These are phyloP conservation scores for Pythium pyrilobum DNA, from an alignment of 352 stramenopile species.

Conservation along the genomic window DNA sequence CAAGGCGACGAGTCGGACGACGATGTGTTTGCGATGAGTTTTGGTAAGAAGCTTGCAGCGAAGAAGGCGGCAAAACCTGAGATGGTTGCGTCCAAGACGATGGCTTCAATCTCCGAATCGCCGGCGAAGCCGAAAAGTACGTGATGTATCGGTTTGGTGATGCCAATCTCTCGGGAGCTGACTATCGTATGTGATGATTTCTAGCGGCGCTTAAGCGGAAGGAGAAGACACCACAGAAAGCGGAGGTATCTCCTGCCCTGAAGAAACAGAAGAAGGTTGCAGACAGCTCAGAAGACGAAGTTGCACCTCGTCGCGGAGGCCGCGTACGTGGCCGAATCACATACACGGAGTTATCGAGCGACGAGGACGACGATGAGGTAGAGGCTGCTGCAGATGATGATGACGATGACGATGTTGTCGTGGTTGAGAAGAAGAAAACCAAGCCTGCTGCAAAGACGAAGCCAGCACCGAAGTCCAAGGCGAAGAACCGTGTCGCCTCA, in stretches of 20 bases:
- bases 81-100: neutral
- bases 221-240: constrained; percentile 29
- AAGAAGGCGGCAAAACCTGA: constrained; percentile 26
- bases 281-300: constrained; percentile 16
- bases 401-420: constrained; percentile 15
- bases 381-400: constrained; percentile 28
- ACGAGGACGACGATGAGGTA: constrained; percentile 36
- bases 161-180: neutral
- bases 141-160: neutral
- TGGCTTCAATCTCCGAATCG: constrained; percentile 12
- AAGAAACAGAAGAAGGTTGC: constrained; percentile 32
- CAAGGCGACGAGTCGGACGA: constrained; percentile 25
- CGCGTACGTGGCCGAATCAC: constrained; percentile 15
- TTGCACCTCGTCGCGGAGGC: constrained; percentile 11
- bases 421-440: constrained; percentile 11
- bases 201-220: constrained; percentile 24
- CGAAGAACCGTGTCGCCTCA: constrained; percentile 16
- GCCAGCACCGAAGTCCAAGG: constrained; percentile 12
- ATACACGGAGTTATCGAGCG: constrained; percentile 51
- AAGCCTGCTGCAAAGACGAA: constrained; percentile 1
- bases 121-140: constrained; percentile 24
- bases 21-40: constrained; percentile 65
- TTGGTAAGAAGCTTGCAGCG: constrained; percentile 31
- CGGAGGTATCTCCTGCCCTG: constrained; percentile 13
- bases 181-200: neutral